Base-by-base conservation (phyloP, 2,329 filamentous ascomycete species). In the Cadophora luteo-olivacea region DNA sequence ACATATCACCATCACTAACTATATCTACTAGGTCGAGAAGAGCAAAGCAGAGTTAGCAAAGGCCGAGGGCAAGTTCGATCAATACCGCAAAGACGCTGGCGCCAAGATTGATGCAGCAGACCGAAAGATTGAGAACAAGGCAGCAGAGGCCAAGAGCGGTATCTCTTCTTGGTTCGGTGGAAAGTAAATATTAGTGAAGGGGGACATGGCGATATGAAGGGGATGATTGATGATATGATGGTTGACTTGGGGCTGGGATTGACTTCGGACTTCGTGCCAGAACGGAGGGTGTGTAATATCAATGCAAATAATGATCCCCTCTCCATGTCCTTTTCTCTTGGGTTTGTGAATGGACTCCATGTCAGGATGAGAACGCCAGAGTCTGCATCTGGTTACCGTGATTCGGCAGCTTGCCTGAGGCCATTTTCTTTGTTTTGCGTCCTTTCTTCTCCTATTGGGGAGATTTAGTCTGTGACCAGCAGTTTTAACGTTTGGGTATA, bases 151-250 rank as follows among this genome's bases (percentile, higher is more conserved):
- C 55, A 97, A 97, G 89, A 88, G 89, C 76, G 91, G 91, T 72
- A 81, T 97, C 75, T 92, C 91, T 52, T 87, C 91, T 79, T 97
- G 94, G 94, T 97, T 97, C 77, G 91, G 93, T 67, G 86, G 86
- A 64, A 83, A 87, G 71, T 87, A 86, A 73, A 72, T 62, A 19
- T 16, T 45, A 33, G 19, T 7, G 41, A 25, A 9, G 33, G 36
- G 57, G 9, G 36, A 45, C n/a, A 25, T 38, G 57, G n/a, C 25
- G 57, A 49, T 16, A 48, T 52, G 55, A 41, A 38, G 57, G 24
- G 29, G 41, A 58, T 33, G 54, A 48, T 49, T 61, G 51, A 66
- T 66, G 57, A 66, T 61, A 24, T 38, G 36, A 65, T 51, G 52
- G n/a, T 12, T 32, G 38, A 14, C 4, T 45, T 45, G 3, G 16